Evolutionary conservation across 176 grass and related monocot species (phyloP).

Genomic region (Oryza rufipogon): DNA sequence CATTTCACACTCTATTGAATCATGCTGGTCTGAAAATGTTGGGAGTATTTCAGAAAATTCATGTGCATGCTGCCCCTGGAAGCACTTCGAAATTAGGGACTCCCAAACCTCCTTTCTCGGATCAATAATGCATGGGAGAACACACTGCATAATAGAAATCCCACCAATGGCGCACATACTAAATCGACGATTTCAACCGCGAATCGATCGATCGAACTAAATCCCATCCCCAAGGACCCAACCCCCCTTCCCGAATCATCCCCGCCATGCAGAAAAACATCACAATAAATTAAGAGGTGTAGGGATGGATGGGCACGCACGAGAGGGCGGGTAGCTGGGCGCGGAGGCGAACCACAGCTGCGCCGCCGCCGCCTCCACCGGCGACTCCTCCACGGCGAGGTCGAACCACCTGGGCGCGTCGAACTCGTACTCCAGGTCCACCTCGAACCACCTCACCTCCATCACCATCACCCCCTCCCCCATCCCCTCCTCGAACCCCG

Average conservation of each 20-base stretch:
- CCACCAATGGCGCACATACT: not conserved
- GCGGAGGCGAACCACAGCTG: slow-evolving; percentile 78
- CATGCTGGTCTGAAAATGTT: not conserved
- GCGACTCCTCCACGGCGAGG: slow-evolving; percentile 62
- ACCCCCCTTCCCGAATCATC: not conserved
- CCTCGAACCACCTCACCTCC: slow-evolving; percentile 60
- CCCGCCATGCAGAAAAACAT: not conserved
- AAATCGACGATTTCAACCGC: slow-evolving; percentile 25
- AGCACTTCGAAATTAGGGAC: not conserved
- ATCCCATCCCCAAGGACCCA: not conserved
- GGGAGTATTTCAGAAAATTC: not conserved
- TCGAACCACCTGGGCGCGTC: slow-evolving; percentile 90
- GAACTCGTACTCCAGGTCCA: slow-evolving; percentile 96
- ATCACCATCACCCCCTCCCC: slow-evolving; percentile 37
- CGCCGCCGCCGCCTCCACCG: slow-evolving; percentile 44
- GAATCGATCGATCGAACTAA: not conserved
- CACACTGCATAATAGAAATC: not conserved
- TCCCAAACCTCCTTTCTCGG: not conserved
- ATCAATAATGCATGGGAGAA: not conserved
- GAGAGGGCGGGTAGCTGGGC: slow-evolving; percentile 84
- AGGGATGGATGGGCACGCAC: slow-evolving; percentile 41
- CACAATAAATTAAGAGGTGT: not conserved
- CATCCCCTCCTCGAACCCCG: slow-evolving; percentile 6
- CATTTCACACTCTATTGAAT: not conserved
- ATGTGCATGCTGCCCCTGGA: not conserved